These are phyloP conservation scores for Fusarium tjaetaba DNA, from an alignment of 2,329 filamentous ascomycete genomes.

Conservation along the genomic window DNA sequence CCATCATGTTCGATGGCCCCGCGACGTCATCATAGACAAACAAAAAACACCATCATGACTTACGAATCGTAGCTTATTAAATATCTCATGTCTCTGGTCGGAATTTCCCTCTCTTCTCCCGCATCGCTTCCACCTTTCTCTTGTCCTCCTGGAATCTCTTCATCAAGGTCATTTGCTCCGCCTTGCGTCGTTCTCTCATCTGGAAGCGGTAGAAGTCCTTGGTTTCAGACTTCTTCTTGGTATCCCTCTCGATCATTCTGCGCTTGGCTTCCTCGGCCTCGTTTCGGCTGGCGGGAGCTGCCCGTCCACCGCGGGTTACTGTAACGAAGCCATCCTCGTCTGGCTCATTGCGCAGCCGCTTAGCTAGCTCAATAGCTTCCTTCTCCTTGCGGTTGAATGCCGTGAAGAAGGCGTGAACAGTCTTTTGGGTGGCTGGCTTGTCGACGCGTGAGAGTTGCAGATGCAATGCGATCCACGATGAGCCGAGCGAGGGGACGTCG, in stretches of 20 bases:
- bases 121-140: conserved; percentile 76
- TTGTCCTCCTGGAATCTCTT: conserved; percentile 80
- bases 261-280: conserved; percentile 71
- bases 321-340: conserved; percentile 97
- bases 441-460: conserved; percentile 77
- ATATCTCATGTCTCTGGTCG: conserved; percentile 57
- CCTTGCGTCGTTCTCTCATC: conserved; percentile 80
- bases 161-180: conserved; percentile 73
- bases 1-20: conserved; percentile 59
- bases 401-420: conserved; percentile 87
- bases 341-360: conserved; percentile 77
- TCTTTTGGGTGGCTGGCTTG: conserved; percentile 71
- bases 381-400: conserved; percentile 78
- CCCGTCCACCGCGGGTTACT: conserved; percentile 80
- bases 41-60: conserved; percentile 15
- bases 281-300: conserved; percentile 77
- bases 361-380: conserved; percentile 69
- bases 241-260: conserved; percentile 70
- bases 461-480: conserved; percentile 70
- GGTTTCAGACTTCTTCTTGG: conserved; percentile 69
- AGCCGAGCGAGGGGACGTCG: conserved; percentile 67
- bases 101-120: conserved; percentile 71
- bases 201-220: conserved; percentile 89
- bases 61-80: conserved; percentile 7
- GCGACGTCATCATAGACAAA: conserved; percentile 60